These are phyloP conservation scores for Pseudogymnoascus sp. DNA, from an alignment of 2,329 filamentous ascomycete species.

Conservation along the genomic window DNA sequence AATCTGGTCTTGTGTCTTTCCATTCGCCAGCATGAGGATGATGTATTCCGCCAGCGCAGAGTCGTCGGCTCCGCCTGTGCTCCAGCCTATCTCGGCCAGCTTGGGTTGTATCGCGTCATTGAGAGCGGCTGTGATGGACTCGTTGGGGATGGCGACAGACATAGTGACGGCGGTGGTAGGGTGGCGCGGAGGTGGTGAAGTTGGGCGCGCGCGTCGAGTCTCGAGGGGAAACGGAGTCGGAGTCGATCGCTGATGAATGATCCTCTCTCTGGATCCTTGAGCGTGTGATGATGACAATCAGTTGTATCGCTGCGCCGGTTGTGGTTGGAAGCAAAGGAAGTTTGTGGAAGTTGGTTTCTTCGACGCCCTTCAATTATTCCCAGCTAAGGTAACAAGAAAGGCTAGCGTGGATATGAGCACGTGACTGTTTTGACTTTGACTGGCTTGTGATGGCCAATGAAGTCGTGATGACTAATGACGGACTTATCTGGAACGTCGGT, in stretches of 20 bases:
- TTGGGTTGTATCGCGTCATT: conserved; percentile 80
- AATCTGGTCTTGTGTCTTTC: conserved; percentile 86
- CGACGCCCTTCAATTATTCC: neutral
- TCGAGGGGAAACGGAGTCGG: neutral
- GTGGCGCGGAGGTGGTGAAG: neutral
- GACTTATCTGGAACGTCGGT: neutral
- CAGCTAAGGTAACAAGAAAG: conserved; percentile 1
- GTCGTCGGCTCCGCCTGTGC: conserved; percentile 65
- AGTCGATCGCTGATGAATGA: neutral
- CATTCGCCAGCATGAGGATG: conserved; percentile 92
- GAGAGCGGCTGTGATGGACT: conserved; percentile 77
- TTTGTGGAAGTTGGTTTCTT: neutral
- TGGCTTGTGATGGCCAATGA: neutral
- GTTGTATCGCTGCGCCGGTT: neutral
- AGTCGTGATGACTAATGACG: neutral
- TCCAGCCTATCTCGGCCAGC: conserved; percentile 89
- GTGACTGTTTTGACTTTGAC: neutral
- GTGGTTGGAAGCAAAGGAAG: neutral
- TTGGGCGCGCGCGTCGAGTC: neutral
- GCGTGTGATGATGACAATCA: neutral
- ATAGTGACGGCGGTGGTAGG: conserved; percentile 40
- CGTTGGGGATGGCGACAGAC: conserved; percentile 66
- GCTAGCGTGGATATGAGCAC: neutral
- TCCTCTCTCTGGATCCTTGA: neutral
- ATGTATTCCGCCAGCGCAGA: conserved; percentile 91